Evolutionary conservation across 371 early-diverging fungal species (phyloP).

Genomic region (Fennellomyces sp.): DNA sequence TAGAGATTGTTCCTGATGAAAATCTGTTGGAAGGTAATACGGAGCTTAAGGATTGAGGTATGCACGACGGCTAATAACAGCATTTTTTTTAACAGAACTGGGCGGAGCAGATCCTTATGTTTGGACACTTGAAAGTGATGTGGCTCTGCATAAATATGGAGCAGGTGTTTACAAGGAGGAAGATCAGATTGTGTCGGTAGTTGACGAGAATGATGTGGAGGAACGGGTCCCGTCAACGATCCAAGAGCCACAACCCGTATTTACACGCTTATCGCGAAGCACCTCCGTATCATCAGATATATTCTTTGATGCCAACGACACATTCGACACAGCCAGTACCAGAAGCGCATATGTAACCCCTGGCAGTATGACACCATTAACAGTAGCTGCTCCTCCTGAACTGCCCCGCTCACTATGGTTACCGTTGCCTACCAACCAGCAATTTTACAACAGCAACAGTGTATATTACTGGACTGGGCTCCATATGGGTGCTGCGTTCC

Average conservation of each 20-base stretch:
- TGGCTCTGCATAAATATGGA: constrained; percentile 36
- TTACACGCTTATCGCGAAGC: constrained; percentile 16
- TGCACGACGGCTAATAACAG: background rate
- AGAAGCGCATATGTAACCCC: constrained; percentile 8
- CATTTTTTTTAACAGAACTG: constrained; percentile 21
- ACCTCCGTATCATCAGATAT: constrained; percentile 24
- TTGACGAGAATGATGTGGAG: background rate
- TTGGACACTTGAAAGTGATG: constrained; percentile 42
- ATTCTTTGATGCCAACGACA: constrained; percentile 41
- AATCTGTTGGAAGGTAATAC: constrained; percentile 28
- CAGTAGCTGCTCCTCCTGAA: background rate
- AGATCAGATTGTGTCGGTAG: background rate
- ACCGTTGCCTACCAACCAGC: background rate
- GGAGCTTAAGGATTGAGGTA: background rate
- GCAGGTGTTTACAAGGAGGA: background rate
- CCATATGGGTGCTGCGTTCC: constrained; percentile 42
- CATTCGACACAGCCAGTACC: background rate
- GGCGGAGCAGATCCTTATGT: constrained; percentile 33
- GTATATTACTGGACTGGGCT: constrained; percentile 29
- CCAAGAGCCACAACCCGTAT: constrained; percentile 3
- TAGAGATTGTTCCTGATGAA: constrained; percentile 23
- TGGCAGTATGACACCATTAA: constrained; percentile 6
- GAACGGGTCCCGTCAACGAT: background rate
- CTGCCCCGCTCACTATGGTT: background rate
- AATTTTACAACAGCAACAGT: background rate